A percentile compares a stretch with the other conserved stretches of the same genome.
Conservation (phyloP, 148 eudicot species). For the Mesembryanthemum crystallinum region DNA sequence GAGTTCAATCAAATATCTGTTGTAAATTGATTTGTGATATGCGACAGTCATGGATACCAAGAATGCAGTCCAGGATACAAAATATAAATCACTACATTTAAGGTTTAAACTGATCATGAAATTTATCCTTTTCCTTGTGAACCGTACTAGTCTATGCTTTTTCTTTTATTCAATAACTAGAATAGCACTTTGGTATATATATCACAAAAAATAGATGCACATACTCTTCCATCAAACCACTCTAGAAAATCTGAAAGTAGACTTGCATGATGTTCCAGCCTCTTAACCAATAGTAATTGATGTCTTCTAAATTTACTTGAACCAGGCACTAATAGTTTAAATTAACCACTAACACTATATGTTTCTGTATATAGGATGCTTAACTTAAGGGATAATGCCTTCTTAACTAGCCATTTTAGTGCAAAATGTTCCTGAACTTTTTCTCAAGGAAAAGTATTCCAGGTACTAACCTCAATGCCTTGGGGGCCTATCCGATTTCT, state of each 20-base stretch:
- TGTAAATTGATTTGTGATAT: not conserved
- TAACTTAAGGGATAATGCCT: not conserved
- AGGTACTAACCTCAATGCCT: slow-evolving; percentile 68
- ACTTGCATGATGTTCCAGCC: not conserved
- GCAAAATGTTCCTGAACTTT: not conserved
- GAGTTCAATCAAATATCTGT: slow-evolving; percentile 19
- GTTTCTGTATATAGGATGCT: not conserved
- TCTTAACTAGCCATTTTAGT: not conserved
- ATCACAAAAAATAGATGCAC: not conserved
- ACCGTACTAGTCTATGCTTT: not conserved
- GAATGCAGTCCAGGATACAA: not conserved
- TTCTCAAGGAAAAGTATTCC: not conserved
- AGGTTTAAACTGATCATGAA: not conserved
- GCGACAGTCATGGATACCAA: too few species aligned
- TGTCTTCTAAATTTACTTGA: not conserved
- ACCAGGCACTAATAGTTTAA: not conserved
- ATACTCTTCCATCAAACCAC: not conserved
- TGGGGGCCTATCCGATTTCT: slow-evolving; percentile 81
- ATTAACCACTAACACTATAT: not conserved
- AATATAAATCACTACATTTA: not conserved
- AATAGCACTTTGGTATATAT: not conserved
- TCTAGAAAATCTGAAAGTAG: not conserved
- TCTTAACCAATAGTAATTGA: not conserved
- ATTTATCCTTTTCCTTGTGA: not conserved
- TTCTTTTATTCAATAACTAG: not conserved